A percentile compares a stretch with the other conserved stretches of the same genome.
These are phyloP conservation scores for Blattamonas nauphoetae DNA, from an alignment of 78 protist species.

Conservation along the genomic window DNA sequence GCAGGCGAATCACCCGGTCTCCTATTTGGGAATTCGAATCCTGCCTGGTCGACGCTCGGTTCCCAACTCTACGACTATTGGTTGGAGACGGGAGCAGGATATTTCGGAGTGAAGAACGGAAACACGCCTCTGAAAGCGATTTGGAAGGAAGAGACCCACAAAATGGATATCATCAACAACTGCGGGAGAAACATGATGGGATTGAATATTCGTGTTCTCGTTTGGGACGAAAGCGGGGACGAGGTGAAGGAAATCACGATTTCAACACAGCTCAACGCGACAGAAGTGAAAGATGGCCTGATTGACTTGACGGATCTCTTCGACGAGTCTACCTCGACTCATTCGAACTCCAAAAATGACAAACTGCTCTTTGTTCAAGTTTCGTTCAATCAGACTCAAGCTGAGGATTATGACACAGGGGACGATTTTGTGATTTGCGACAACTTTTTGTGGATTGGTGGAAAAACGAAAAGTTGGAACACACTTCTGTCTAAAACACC, in stretches of 20 bases:
- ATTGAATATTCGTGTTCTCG: neutral
- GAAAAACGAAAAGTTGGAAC: neutral
- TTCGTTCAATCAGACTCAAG: neutral
- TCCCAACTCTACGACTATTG: neutral
- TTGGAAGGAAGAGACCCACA: neutral
- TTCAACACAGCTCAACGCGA: neutral
- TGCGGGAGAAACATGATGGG: neutral
- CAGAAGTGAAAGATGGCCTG: neutral
- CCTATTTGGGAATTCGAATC: neutral
- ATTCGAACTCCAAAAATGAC: neutral
- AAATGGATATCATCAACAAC: neutral
- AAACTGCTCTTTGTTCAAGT: neutral
- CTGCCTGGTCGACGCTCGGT: neutral
- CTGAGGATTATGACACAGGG: neutral
- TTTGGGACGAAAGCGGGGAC: no score
- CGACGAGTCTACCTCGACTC: no score
- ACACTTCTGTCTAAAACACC: neutral
- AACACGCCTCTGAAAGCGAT: neutral
- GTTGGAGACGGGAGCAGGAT: neutral
- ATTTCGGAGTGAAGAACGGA: neutral
- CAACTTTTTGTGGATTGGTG: no score
- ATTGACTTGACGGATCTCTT: no score
- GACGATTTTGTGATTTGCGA: neutral
- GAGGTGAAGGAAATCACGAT: neutral
- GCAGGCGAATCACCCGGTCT: neutral